Percentiles rank a stretch among this genome's conserved stretches.
These are phyloP conservation scores for Craterostigma plantagineum DNA, from an alignment of 257 asterid species.

Conservation along the genomic window DNA sequence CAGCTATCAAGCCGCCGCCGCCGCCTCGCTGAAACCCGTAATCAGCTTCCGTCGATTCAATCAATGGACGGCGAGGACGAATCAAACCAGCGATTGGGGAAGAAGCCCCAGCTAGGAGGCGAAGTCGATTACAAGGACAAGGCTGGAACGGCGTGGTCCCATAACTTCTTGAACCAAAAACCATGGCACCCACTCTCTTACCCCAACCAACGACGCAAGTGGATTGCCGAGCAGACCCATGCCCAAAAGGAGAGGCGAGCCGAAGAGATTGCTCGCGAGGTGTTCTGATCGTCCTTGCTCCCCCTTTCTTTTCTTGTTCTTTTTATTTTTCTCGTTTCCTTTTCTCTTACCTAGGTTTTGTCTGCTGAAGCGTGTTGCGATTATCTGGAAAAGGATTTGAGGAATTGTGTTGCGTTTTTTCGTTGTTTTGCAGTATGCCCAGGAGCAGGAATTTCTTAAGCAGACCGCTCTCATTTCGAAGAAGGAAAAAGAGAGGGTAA, in stretches of 20 bases:
- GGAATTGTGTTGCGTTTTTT: not conserved
- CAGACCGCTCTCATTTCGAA: constrained; percentile 82
- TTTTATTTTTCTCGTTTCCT: not conserved
- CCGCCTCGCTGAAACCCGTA: too few species aligned
- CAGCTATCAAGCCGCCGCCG: too few species aligned
- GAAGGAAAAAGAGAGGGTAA: constrained; percentile 92
- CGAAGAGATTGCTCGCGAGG: constrained; percentile 89
- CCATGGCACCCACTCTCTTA: constrained; percentile 99
- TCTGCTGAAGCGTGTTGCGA: not conserved
- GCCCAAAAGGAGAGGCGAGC: constrained; percentile 60
- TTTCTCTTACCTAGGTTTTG: not conserved
- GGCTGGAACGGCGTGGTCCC: constrained; percentile 99
- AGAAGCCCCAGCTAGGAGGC: constrained; percentile 47
- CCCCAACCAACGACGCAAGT: constrained; percentile 97
- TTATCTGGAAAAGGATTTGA: not conserved
- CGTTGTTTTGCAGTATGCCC: constrained; percentile 61
- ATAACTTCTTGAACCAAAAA: constrained; percentile 80
- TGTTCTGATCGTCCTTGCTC: constrained; percentile 4
- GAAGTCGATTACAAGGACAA: constrained; percentile 86
- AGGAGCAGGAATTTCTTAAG: constrained; percentile 89
- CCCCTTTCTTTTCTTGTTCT: not conserved
- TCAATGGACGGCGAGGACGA: too few species aligned
- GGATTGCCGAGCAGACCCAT: constrained; percentile 97
- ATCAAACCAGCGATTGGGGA: constrained; percentile 16
- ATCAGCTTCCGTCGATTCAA: too few species aligned